Base-by-base conservation (phyloP, 108 stramenopile species). In the Ochromonas danica region DNA sequence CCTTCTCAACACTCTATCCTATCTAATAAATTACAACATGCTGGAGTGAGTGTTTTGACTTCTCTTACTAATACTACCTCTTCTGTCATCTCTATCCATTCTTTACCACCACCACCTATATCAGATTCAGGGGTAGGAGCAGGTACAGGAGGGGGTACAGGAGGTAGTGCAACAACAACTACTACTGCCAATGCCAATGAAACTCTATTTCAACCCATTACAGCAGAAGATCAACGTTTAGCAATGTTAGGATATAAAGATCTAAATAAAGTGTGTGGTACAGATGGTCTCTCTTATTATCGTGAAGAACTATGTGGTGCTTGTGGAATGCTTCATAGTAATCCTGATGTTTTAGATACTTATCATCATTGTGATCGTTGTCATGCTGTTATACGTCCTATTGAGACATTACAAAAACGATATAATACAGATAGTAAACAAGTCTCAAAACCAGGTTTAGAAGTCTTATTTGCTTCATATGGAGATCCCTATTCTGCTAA, bases 281-380 rank as follows among this genome's bases (percentile, higher is more conserved):
- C 51, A 57, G 51, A 57, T 57, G 51, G 51, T 57, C 51, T 17
- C 10, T 22, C 22, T 17, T 67, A 31, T 67, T 67, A 35, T 67
- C 63, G 63, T 35, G 63, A 67, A 67, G 63, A 67, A 25, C 25
- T 67, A 14, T 67, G 63, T 67, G 63, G 63, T 28, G 63, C 63
- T 6, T 67, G 63, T 36, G 63, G 63, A 67, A 67, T 33, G 3
- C 3, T 67, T 36, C 63, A 67, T 67, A 10, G 3, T 14, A 67
- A 67, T 67, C 63, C 63, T 28, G 10, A 33, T 35, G 17, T 67
- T 14, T 25, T 67, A 35, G 63, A 67, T 67, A 36, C 31, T 67
- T 67, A 67, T 33, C 35, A 22, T 36, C 6, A 22, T 67, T 67
- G 63, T 36, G 25, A 67, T 3, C 14, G 14, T 31, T 67, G 63